phyloP scores from a whole-genome alignment of 306 rosid species.

The Macrotyloma uniflorum region DNA sequence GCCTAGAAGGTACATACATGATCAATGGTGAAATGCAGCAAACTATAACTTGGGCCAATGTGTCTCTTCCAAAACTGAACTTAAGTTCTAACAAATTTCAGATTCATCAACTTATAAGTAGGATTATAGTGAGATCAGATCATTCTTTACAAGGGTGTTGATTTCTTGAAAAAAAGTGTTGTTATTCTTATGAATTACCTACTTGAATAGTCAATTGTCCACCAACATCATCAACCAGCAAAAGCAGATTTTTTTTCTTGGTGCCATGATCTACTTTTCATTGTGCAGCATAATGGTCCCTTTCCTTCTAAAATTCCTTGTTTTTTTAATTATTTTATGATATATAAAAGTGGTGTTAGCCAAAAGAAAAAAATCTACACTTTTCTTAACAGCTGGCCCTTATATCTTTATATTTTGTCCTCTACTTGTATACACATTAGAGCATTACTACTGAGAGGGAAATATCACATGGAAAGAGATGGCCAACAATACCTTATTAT shows the following conservation, averaged over 20 bases:
- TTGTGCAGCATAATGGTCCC: slow-evolving; percentile 18
- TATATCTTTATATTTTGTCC: slow-evolving; percentile 11
- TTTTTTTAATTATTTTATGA: neutral
- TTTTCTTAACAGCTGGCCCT: slow-evolving; percentile 28
- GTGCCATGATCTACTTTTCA: neutral
- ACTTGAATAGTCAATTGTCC: neutral
- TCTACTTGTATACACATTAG: neutral
- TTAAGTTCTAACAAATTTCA: slow-evolving; percentile 3
- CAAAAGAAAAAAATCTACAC: neutral
- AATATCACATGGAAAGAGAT: slow-evolving; percentile 25
- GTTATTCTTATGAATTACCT: neutral
- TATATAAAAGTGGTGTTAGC: neutral
- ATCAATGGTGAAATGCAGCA: neutral
- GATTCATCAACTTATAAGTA: neutral
- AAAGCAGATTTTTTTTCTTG: neutral
- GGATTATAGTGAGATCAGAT: neutral
- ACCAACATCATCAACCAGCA: neutral
- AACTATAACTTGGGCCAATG: neutral
- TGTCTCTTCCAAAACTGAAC: neutral
- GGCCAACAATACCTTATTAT: neutral
- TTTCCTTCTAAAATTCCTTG: neutral
- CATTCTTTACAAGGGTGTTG: neutral
- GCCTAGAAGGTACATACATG: neutral
- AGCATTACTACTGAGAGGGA: neutral
- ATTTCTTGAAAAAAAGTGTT: neutral